A percentile compares a stretch with the other conserved stretches of the same genome.
These are phyloP conservation scores for Middelhovenomyces tepae DNA, from an alignment of 805 yeast species.

Conservation along the genomic window DNA sequence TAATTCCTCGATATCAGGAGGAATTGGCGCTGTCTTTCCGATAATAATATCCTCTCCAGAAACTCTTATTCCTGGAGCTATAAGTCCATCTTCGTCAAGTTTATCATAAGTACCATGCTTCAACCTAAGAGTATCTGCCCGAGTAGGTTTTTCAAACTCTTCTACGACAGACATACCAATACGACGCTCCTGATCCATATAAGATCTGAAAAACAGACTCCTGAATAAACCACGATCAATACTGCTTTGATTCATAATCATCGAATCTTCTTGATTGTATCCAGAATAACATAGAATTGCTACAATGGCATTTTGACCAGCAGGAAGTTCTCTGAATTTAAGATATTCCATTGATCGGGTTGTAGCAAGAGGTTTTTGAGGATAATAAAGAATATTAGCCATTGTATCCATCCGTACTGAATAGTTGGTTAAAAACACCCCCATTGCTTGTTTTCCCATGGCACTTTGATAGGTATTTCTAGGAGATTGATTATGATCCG, in stretches of 20 bases:
- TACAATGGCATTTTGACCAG: constrained; percentile 97
- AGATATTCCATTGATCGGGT: constrained; percentile 96
- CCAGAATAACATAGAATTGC: constrained; percentile 98
- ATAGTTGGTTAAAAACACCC: constrained; percentile 92
- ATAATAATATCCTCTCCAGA: constrained; percentile 98
- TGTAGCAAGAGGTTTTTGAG: constrained; percentile 96
- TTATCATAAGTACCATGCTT: constrained; percentile 98
- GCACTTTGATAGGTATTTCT: constrained; percentile 99
- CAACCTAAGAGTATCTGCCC: constrained; percentile 88
- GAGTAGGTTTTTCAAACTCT: constrained; percentile 93
- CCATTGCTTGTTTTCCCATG: constrained; percentile 99
- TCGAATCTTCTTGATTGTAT: constrained; percentile 98
- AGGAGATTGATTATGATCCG: constrained; percentile 98
- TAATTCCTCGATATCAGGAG: constrained; percentile 97
- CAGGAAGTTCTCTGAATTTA: constrained; percentile 96
- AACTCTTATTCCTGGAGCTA: constrained; percentile 97
- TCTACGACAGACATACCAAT: constrained; percentile 98
- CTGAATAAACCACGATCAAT: constrained; percentile 95
- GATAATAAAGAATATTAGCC: constrained; percentile 96
- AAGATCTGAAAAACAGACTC: constrained; percentile 91
- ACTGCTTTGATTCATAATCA: constrained; percentile 98
- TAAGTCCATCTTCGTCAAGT: constrained; percentile 95
- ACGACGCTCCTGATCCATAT: constrained; percentile 97
- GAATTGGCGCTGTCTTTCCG: constrained; percentile 98
- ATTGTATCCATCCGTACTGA: constrained; percentile 98